Evolutionary conservation across 2,329 filamentous ascomycete genomes (phyloP), one percentile per base, ranked within the genome.

Genomic region (Pestalotiopsis fici): DNA sequence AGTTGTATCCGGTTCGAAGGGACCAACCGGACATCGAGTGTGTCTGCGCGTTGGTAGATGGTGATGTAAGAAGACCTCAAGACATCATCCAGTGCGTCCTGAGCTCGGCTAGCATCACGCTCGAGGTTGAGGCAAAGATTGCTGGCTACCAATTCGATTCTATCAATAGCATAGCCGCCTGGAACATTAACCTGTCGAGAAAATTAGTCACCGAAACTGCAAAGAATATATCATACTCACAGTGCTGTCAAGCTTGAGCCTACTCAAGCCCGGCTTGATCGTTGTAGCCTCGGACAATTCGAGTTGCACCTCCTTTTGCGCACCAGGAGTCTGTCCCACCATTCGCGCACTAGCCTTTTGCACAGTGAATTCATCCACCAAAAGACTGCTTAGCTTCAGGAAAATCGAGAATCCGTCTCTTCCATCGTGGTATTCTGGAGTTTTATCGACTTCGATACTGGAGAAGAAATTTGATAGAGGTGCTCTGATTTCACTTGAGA

Each of bases 401-500:
- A 86, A 83, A 21, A 97, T 76, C 9, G 88, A 87, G 71, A 97
- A 95, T 15, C 92, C 90, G 77, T 98, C 95, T 70, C 86, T 88
- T 23, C 89, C 85, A 0, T 90, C 85, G 62, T 90, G 87, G 74
- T 97, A 95, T 27, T 83, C 80, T 2, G 95, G 89, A 18, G 89
- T 86, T 0, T 88, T 90, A 23, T 91, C 87, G 0, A 97, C 82
- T 55, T 88, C 82, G 3, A 96, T 80, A 23, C 90, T 85, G 7
- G 86, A 87, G 74, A 97, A 97, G 74, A 97, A 94, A 64, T 89
- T 90, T 0, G 86, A 83, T 72, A 98, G 81, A 0, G 91, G 88
- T 18, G 93, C 87, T 4, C 86, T 86, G 59, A 93, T 83, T 69
- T 94, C 90, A 54, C 88, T 83, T 0, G 81, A 72, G 2, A 88